phyloP scores from a whole-genome alignment of 2,329 filamentous ascomycete genomes.

The Colletotrichum euphorbiae region DNA sequence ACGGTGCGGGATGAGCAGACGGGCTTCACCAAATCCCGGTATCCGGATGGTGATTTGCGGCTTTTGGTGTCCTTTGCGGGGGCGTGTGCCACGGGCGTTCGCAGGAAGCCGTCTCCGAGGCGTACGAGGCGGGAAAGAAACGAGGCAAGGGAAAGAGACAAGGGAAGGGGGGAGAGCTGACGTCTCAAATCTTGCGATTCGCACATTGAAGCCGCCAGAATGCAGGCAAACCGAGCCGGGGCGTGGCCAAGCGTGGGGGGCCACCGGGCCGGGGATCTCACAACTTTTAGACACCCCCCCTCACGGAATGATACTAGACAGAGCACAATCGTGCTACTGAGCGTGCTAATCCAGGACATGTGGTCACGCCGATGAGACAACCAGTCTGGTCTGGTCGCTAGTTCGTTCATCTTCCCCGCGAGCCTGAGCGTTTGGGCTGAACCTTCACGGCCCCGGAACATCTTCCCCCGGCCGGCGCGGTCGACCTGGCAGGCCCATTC shows the following conservation, averaged over 20 bases:
- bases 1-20: conserved; percentile 8
- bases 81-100: not conserved
- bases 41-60: not conserved
- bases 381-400: not conserved
- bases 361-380: not conserved
- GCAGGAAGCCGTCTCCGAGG: not conserved
- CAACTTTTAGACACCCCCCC: not conserved
- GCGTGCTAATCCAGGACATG: not conserved
- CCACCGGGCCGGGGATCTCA: not conserved
- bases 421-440: not conserved
- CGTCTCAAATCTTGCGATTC: not conserved
- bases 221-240: not conserved
- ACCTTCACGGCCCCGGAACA: not conserved
- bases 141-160: not conserved
- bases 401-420: not conserved
- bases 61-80: not conserved
- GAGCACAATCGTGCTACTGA: not conserved
- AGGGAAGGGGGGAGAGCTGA: not conserved
- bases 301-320: not conserved
- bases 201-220: not conserved
- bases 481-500: not conserved
- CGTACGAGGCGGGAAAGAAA: not conserved
- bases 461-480: not conserved
- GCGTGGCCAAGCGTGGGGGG: conserved; percentile 4
- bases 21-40: not conserved